Evolutionary conservation across 129 eudicot genomes (phyloP).

Genomic region (Scalesia atractyloides): DNA sequence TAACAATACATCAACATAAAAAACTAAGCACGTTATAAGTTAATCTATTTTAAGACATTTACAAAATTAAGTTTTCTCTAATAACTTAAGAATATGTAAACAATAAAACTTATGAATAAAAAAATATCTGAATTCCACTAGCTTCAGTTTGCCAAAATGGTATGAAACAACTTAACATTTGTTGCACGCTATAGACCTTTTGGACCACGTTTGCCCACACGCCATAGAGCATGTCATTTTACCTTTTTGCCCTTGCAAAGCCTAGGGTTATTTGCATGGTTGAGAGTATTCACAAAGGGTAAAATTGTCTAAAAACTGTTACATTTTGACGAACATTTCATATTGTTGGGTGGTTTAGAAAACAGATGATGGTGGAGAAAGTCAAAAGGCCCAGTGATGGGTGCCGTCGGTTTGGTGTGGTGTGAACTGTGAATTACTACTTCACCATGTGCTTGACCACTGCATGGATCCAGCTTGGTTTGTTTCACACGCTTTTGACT

Average conservation of each 20-base stretch:
- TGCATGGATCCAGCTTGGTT: conserved; percentile 15
- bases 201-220: neutral
- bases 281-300: neutral
- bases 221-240: neutral
- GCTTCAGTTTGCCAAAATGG: no score
- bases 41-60: no score
- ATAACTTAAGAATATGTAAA: no score
- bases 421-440: conserved; percentile 21
- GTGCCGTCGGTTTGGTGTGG: neutral
- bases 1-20: no score
- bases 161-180: no score
- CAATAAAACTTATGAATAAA: no score
- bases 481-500: conserved; percentile 20
- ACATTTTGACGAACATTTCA: neutral
- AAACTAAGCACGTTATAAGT: no score
- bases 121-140: no score
- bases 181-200: neutral
- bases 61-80: no score
- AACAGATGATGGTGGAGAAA: conserved; percentile 15
- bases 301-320: neutral
- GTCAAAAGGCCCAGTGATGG: conserved; percentile 31
- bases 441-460: conserved; percentile 28
- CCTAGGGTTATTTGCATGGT: neutral
- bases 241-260: neutral
- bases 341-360: neutral